Percentiles rank a stretch among this genome's conserved stretches.
phyloP scores from a whole-genome alignment of 208 protist genomes.

The Naegleria fowleri region DNA sequence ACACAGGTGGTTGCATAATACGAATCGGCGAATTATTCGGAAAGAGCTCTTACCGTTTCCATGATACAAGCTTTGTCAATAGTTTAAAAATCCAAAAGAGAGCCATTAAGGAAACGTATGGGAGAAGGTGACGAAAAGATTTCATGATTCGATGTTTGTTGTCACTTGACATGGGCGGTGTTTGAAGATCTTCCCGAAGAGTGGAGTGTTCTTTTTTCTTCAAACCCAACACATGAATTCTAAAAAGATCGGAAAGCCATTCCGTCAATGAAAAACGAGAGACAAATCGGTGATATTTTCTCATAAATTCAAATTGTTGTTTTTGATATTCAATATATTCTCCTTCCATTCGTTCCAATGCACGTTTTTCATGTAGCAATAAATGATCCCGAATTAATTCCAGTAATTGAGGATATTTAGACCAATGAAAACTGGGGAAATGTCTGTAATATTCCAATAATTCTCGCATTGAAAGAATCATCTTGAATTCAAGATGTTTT shows the following conservation, averaged over 20 bases:
- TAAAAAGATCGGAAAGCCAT: neutral
- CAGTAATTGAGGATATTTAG: neutral
- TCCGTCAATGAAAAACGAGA: neutral
- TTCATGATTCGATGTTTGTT: neutral
- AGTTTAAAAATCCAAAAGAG: neutral
- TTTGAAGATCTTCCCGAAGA: no score
- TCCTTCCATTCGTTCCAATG: neutral
- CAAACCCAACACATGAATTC: no score
- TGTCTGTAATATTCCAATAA: constrained; percentile 18
- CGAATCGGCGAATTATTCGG: neutral
- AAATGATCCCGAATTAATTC: neutral
- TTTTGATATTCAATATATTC: neutral
- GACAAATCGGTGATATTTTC: neutral
- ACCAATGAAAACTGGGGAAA: constrained; percentile 3
- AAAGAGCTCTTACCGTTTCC: neutral
- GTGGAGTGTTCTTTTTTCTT: no score
- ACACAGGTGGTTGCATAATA: no score
- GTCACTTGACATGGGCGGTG: no score
- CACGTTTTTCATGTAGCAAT: neutral
- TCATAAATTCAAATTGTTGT: neutral
- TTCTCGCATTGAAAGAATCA: neutral
- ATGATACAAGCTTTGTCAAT: neutral
- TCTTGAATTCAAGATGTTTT: neutral
- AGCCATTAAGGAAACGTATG: neutral
- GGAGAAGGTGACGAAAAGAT: neutral